These are phyloP conservation scores for Ophiostoma sp. DNA, from an alignment of 2,329 filamentous ascomycete species.

Conservation along the genomic window DNA sequence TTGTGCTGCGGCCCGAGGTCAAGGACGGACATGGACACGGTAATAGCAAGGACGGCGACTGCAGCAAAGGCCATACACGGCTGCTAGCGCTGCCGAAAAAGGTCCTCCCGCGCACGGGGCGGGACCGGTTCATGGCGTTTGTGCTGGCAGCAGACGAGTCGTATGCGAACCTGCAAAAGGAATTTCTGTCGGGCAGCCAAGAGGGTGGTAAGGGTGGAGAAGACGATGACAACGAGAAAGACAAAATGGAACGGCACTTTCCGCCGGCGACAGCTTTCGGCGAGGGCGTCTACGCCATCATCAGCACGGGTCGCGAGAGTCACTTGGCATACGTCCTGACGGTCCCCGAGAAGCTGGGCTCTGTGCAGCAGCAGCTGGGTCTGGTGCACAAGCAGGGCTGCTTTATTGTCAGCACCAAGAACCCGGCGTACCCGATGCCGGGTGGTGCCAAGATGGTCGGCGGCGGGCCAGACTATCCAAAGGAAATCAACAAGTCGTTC, in stretches of 20 bases:
- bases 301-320: slow-evolving; percentile 66
- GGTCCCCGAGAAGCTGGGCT: slow-evolving; percentile 65
- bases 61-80: slow-evolving; percentile 62
- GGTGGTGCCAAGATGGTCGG: slow-evolving; percentile 57
- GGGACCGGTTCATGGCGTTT: slow-evolving; percentile 76
- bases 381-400: slow-evolving; percentile 65
- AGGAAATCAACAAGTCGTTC: slow-evolving; percentile 57
- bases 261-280: slow-evolving; percentile 74
- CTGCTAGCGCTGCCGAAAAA: slow-evolving; percentile 84
- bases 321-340: slow-evolving; percentile 82
- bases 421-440: slow-evolving; percentile 68
- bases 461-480: slow-evolving; percentile 63
- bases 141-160: slow-evolving; percentile 71
- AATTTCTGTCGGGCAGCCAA: slow-evolving; percentile 65
- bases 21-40: slow-evolving; percentile 32
- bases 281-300: slow-evolving; percentile 83
- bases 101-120: slow-evolving; percentile 66
- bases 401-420: slow-evolving; percentile 78
- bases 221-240: slow-evolving; percentile 30
- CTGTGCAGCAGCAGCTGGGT: slow-evolving; percentile 75
- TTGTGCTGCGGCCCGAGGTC: slow-evolving; percentile 73
- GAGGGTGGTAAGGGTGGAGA: slow-evolving; percentile 60
- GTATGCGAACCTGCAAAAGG: slow-evolving; percentile 69
- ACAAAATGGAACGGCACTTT: slow-evolving; percentile 50
- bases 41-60: slow-evolving; percentile 61